Base-by-base conservation (phyloP, 2,329 filamentous ascomycete genomes). In the Neopestalotiopsis sp. region DNA sequence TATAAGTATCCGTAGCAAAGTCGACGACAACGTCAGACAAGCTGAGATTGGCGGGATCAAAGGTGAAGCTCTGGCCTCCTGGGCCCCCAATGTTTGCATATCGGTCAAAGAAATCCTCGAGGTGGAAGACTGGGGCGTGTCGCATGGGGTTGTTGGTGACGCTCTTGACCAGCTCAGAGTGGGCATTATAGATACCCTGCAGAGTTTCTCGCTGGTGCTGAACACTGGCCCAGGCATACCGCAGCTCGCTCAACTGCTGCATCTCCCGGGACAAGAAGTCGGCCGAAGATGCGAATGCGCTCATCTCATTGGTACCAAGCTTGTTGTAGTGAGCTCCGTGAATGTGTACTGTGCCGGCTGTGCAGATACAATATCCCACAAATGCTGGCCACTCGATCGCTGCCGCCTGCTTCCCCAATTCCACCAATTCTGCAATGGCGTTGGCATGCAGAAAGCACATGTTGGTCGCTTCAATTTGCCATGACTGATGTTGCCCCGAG, bases 381-480 rank as follows among this genome's bases (percentile, higher is more conserved):
- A 97, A 95, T 0, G 91, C 91, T 0, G 94, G 93, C 93, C 93
- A 97, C 79, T 96, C 93, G 28, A 95, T 89, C 2, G 91, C 88
- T 1, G 89, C 88, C 1, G 91, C 90, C 72, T 92, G 91, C 71
- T 91, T 91, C 1, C 93, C 93, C 17, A 95, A 87, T 76, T 95
- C 92, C 4, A 94, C 91, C 2, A 97, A 82, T 75, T 97, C 94
- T 1, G 93, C 90, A 65, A 97, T 95, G 5, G 94, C 93, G 75
- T 97, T 97, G 5, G 94, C 94, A 73, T 97, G 94, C 20, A 95
- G 83, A 77, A 90, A 96, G 79, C 94, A 97, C 77, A 95, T 87
- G 75, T 96, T 95, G 0, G 94, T 97, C 0, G 94, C 93, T 77
- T 97, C 93, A 62, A 97, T 95, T 77, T 97, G 94, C 94, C 94